phyloP scores from a whole-genome alignment of 2,329 filamentous ascomycete genomes.

The Pseudocercospora musae region DNA sequence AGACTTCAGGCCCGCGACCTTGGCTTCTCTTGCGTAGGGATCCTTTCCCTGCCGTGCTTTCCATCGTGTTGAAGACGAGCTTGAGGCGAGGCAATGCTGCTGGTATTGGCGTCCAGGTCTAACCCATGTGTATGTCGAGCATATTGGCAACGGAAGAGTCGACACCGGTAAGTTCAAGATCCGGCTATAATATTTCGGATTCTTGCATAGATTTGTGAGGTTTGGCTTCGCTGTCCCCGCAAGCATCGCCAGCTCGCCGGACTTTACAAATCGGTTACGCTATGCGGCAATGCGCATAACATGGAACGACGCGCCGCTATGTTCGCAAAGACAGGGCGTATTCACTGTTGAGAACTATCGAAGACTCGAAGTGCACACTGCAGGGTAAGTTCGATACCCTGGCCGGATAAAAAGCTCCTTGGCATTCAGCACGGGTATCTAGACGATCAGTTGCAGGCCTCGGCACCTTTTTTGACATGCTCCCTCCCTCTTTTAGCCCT shows the following conservation, averaged over 20 bases:
- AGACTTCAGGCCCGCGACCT: slow-evolving; percentile 77
- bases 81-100: slow-evolving; percentile 20
- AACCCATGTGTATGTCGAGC: background rate
- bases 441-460: background rate
- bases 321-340: background rate
- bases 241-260: slow-evolving; percentile 17
- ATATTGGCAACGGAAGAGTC: background rate
- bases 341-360: too few relatives aligned
- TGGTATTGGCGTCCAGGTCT: background rate
- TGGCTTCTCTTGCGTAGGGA: slow-evolving; percentile 69
- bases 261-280: background rate
- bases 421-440: background rate
- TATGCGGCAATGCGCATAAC: background rate
- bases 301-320: background rate
- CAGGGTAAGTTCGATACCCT: background rate
- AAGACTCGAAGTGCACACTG: too few relatives aligned
- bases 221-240: slow-evolving; percentile 4
- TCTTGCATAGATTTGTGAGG: slow-evolving; percentile 11
- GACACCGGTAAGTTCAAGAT: background rate
- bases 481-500: background rate
- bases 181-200: slow-evolving; percentile 1
- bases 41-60: slow-evolving; percentile 74
- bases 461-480: background rate
- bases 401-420: background rate
- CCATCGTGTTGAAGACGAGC: slow-evolving; percentile 72